A percentile compares a stretch with the other conserved stretches of the same genome.
phyloP scores from a whole-genome alignment of 192 early-diverging fungal species.

The Piromyces finnis region DNA sequence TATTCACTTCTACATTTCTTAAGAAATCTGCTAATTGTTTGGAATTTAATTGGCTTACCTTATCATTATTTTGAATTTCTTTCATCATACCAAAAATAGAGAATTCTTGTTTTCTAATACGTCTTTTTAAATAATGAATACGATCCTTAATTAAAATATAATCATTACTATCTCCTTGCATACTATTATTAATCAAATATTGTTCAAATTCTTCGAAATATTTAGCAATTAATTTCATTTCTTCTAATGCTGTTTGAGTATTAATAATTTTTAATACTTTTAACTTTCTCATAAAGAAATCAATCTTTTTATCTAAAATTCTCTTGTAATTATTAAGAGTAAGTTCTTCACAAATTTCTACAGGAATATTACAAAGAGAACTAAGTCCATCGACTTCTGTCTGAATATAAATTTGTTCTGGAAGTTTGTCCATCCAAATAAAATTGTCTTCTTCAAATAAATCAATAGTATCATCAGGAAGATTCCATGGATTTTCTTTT shows the following conservation, averaged over 20 bases:
- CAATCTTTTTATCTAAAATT: constrained; percentile 2
- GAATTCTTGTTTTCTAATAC: constrained; percentile 1
- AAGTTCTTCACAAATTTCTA: neutral
- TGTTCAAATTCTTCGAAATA: constrained; percentile 11
- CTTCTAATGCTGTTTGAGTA: neutral
- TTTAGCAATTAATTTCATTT: constrained; percentile 1
- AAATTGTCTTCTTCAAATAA: neutral
- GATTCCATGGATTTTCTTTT: neutral
- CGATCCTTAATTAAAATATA: neutral
- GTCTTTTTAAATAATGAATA: neutral
- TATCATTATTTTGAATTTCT: constrained; percentile 7
- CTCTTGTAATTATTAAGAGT: neutral
- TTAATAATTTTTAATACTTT: constrained; percentile 9
- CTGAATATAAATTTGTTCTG: neutral
- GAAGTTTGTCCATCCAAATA: neutral
- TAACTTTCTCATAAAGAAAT: constrained; percentile 9
- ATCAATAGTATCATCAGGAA: neutral
- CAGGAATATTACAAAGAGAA: neutral
- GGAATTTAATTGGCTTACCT: constrained; percentile 6
- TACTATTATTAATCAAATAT: neutral
- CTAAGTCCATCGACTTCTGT: too few species aligned
- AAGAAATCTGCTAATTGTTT: constrained; percentile 12
- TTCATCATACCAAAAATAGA: neutral
- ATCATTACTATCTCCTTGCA: neutral
- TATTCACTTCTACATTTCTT: constrained; percentile 3